Evolutionary conservation across 768 basidiomycete species (phyloP), one percentile per base, ranked within the genome.

Genomic region (Russula compacta): DNA sequence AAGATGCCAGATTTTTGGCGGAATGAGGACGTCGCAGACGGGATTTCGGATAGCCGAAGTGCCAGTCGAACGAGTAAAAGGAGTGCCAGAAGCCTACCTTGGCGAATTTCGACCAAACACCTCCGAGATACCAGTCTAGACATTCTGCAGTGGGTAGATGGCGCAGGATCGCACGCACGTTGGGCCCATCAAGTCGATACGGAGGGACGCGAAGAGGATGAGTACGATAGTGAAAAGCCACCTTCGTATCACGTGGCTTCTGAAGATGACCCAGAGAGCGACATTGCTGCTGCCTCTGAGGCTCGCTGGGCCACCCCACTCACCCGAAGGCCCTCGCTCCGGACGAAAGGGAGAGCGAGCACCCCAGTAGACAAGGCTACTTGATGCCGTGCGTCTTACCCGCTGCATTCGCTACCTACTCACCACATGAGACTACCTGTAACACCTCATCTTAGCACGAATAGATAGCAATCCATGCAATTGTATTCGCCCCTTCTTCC

Each of bases 61-160:
- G 63, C 70, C 50, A 73, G 78, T 43, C 75, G 75, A 60, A 69
- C 73, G 17, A 78, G 77, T 63, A 74, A 73, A 24, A 69, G 74
- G 11, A 79, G 76, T 67, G 61, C 67, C 17, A 69, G 72, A 11
- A 69, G 66, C 48, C 77, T 85, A 70, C 71, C 73, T 19, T 92
- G 87, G 86, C 75, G 77, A 56, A 82, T 79, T 42, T 76, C 79
- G 58, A 81, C 82, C 67, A 77, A 76, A 67, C 81, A 80, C 66
- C 71, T 91, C 56, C 79, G 89, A 39, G 78, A 86, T 50, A 77
- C 86, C 33, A 80, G 80, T 21, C 70, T 83, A 14, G 79, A 79
- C 51, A 79, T 81, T 19, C 69, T 92, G 64, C 81, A 81, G 61
- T 86, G 84, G 79, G 80, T 92, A 51, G 89, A 91, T 69, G 85